Base-by-base conservation (phyloP, 2,329 filamentous ascomycete species). In the Alternaria ventricosa region DNA sequence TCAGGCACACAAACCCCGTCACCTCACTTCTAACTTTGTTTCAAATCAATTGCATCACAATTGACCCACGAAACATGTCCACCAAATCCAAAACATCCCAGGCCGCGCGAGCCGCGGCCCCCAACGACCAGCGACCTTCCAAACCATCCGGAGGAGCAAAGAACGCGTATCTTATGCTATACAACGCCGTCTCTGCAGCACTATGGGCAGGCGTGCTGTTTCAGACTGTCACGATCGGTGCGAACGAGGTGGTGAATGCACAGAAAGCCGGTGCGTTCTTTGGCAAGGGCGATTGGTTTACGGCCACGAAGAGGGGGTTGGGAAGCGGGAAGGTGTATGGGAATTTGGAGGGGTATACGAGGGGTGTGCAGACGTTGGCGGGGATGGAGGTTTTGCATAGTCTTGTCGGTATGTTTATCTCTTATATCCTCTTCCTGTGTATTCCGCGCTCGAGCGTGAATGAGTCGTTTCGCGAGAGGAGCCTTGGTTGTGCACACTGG, bases 301-400 rank as follows among this genome's bases (percentile, higher is more conserved):
- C 49, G 2, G 65, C 61, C 1, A 45, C 59, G 2, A 59, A 57
- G 44, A 56, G 70, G 18, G 76, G 71, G 1, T 33, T 75, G 15
- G 70, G 66, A 0, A 71, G 67, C 22, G 81, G 82, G 15, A 83
- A 85, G 57, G 89, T 92, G 51, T 91, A 89, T 74, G 78, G 84
- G 6, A 86, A 83, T 46, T 85, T 89, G 9, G 90, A 91, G 69
- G 82, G 87, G 55, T 94, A 90, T 79, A 88, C 89, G 50, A 90
- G 91, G 74, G 89, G 88, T 87, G 94, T 92, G 60, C 96, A 99
- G 85, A 96, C 92, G 4, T 80, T 93, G 57, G 96, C 96, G 1
- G 81, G 88, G 47, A 83, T 97, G 78, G 96, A 99, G 83, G 87
- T 98, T 50, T 75, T 94, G 65, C 95, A 98, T 82, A 91, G 92